Evolutionary conservation across 768 basidiomycete genomes (phyloP).

Genomic region (Hericium coralloides): DNA sequence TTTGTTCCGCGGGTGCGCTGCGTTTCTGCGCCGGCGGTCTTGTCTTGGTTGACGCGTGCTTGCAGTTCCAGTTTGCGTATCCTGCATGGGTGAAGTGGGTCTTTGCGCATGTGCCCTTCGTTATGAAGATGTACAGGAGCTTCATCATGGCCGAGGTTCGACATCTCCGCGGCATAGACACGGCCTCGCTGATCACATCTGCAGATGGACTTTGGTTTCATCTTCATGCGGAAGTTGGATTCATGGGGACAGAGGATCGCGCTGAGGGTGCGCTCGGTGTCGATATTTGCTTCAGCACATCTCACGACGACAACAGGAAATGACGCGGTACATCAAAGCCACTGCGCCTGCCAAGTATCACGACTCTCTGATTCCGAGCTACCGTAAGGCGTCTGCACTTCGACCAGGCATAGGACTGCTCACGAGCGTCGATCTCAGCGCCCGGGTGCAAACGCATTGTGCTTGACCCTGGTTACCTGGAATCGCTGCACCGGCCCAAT

Average conservation of each 20-base stretch:
- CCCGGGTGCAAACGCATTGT: constrained; percentile 60
- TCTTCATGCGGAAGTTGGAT: background rate
- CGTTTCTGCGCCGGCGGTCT: too few species aligned
- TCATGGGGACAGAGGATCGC: background rate
- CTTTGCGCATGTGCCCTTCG: constrained; percentile 43
- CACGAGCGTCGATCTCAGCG: constrained; percentile 21
- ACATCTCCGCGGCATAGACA: background rate
- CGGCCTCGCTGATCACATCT: background rate
- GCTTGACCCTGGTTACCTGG: constrained; percentile 49
- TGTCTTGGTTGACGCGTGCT: background rate
- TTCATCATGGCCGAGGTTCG: constrained; percentile 39
- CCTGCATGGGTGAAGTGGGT: constrained; percentile 38
- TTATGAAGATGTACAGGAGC: constrained; percentile 39
- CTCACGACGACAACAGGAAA: constrained; percentile 20
- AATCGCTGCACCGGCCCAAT: constrained; percentile 43
- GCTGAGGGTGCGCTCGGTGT: background rate
- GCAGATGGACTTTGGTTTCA: constrained; percentile 1
- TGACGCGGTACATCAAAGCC: constrained; percentile 37
- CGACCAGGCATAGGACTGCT: background rate
- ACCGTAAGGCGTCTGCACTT: constrained; percentile 28
- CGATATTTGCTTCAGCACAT: background rate
- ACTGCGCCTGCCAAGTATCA: constrained; percentile 29
- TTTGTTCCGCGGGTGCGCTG: constrained; percentile 37
- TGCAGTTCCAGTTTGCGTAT: constrained; percentile 33
- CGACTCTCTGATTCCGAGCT: constrained; percentile 36